Evolutionary conservation across 768 basidiomycete genomes (phyloP).

Genomic region (Dioszegia hungarica): DNA sequence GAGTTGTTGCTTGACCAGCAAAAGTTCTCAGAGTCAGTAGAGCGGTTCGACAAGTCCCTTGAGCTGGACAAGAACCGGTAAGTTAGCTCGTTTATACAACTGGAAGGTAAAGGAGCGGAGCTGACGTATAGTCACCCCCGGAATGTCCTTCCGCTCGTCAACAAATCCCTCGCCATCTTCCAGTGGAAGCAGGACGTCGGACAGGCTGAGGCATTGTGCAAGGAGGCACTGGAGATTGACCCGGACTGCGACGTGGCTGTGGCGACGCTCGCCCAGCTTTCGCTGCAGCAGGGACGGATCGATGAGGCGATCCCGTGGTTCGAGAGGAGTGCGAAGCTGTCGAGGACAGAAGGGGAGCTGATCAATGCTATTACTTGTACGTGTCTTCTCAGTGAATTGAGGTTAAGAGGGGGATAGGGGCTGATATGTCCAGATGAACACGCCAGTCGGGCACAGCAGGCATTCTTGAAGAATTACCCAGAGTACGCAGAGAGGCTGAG

Average conservation of each 20-base stretch:
- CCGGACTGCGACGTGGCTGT: slow-evolving; percentile 94
- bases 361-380: slow-evolving; percentile 49
- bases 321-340: slow-evolving; percentile 72
- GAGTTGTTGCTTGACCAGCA: slow-evolving; percentile 90
- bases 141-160: slow-evolving; percentile 90
- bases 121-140: slow-evolving; percentile 28
- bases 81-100: slow-evolving; percentile 18
- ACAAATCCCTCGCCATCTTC: slow-evolving; percentile 94
- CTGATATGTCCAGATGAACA: slow-evolving; percentile 49
- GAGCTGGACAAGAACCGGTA: slow-evolving; percentile 78
- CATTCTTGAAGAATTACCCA: slow-evolving; percentile 79
- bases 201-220: slow-evolving; percentile 75
- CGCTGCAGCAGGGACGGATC: slow-evolving; percentile 83
- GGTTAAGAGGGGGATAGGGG: neutral
- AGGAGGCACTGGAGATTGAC: slow-evolving; percentile 82
- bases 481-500: slow-evolving; percentile 58
- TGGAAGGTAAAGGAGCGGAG: neutral
- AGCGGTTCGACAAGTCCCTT: slow-evolving; percentile 87
- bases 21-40: slow-evolving; percentile 71
- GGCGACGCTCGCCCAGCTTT: slow-evolving; percentile 88
- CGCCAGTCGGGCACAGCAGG: slow-evolving; percentile 75
- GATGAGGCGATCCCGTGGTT: slow-evolving; percentile 83
- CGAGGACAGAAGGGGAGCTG: slow-evolving; percentile 85
- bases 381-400: no score
- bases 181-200: slow-evolving; percentile 90